Evolutionary conservation across 2,329 filamentous ascomycete genomes (phyloP), one percentile per base, ranked within the genome.

Genomic region (Pestalotiopsis sp.): DNA sequence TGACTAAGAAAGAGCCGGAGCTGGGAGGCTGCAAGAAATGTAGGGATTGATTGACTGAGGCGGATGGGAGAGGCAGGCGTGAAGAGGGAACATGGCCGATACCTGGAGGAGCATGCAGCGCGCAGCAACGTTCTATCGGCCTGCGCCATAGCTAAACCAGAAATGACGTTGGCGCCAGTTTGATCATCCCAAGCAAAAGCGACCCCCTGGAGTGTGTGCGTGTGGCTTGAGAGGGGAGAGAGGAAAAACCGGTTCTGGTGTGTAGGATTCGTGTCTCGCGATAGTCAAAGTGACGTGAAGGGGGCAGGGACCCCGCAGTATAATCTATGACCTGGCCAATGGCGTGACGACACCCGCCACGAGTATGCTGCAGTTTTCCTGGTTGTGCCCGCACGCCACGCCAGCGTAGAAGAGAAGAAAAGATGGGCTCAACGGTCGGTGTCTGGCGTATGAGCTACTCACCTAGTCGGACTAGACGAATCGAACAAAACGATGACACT

Each of bases 131-230:
- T 9, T n/a, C 14, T 9, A 52, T n/a, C 17, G 20, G 13, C 20
- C 64, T 66, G 67, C 71, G 67, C 69, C 68, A 69, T 67, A 58
- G 61, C 69, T 71, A 73, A 69, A 58, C 71, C 62, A 52, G 68
- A 72, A 71, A 76, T 77, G 76, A 77, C 74, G 76, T 76, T 68
- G 3, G 58, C 70, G 14, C 70, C 72, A 70, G 72, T 45, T 36
- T 61, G 63, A 73, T 68, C 70, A 12, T 68, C 62, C 70, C 68
- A 41, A 41, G 41, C 13, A 49, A n/a, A 36, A 36, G 31, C 31
- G 7, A 36, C 31, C 7, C 31, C 31, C 31, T 36, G 31, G 31
- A 36, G 45, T n/a, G 17, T 52, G 17, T 52, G 9, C 41, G 66
- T 76, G 75, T 75, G 74, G 74, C 74, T 76, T 74, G 68, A 70